Evolutionary conservation across 2,329 filamentous ascomycete species (phyloP).

Genomic region (Fusarium sterilihyphosum): DNA sequence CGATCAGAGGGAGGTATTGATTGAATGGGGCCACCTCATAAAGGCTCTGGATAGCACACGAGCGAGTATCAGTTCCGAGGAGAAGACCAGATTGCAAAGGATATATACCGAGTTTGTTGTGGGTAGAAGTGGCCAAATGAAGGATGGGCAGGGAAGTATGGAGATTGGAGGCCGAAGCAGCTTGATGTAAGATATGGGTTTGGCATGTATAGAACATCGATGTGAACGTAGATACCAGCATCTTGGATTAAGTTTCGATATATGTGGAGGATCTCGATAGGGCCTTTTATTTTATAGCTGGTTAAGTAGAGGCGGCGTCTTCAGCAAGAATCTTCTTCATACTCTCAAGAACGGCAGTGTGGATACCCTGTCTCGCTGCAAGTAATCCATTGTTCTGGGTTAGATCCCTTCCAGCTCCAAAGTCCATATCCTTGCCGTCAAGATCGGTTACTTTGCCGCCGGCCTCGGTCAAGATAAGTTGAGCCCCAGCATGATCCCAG

Average conservation of each 20-base stretch:
- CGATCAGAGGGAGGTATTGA: constrained; percentile 75
- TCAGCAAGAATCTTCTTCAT: constrained; percentile 37
- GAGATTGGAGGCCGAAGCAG: constrained; percentile 94
- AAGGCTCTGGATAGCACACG: constrained; percentile 81
- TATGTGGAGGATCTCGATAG: neutral
- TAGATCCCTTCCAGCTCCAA: constrained; percentile 49
- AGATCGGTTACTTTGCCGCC: constrained; percentile 64
- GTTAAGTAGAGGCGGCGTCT: constrained; percentile 17
- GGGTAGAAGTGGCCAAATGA: constrained; percentile 94
- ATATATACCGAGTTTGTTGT: constrained; percentile 96
- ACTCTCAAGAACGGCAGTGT: constrained; percentile 52
- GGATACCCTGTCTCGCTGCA: constrained; percentile 57
- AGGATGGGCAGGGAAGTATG: constrained; percentile 87
- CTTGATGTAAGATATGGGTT: constrained; percentile 74
- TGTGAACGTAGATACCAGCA: neutral
- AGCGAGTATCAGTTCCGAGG: constrained; percentile 82
- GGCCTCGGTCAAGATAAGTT: constrained; percentile 65
- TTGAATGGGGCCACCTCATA: constrained; percentile 84
- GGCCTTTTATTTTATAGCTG: neutral
- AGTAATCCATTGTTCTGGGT: constrained; percentile 49
- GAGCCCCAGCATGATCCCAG: constrained; percentile 68
- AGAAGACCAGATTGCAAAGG: constrained; percentile 75
- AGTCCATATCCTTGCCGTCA: constrained; percentile 50
- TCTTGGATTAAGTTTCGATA: neutral
- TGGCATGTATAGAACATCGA: constrained; percentile 2